Conservation (phyloP, 2,329 filamentous ascomycete genomes). For the Aspergillus unguis region DNA sequence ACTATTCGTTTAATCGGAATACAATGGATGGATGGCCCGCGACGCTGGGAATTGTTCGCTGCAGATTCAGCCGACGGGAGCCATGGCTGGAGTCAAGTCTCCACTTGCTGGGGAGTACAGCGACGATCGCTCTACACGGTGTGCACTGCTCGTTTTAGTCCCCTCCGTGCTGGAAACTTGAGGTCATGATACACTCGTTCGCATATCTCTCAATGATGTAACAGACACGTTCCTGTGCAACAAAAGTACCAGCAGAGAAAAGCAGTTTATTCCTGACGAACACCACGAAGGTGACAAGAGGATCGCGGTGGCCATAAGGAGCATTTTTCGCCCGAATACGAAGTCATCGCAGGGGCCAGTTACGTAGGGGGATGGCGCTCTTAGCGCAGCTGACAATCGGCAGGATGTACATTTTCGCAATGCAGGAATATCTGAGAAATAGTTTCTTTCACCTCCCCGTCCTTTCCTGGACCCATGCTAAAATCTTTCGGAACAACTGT, state of each 20-base stretch:
- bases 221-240: background rate
- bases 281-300: background rate
- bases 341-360: background rate
- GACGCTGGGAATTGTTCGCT: background rate
- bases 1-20: conserved; percentile 1
- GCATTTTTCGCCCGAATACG: background rate
- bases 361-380: conserved; percentile 10
- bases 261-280: background rate
- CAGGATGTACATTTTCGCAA: background rate
- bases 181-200: background rate
- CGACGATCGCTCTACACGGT: background rate
- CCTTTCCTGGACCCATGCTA: background rate
- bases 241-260: background rate
- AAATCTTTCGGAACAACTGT: conserved; percentile 7
- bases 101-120: background rate
- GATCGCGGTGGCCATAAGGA: background rate
- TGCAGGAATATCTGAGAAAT: background rate
- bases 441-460: background rate
- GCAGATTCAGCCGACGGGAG: background rate
- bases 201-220: background rate
- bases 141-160: no score
- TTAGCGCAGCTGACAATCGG: conserved; percentile 12
- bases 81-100: background rate
- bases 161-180: background rate
- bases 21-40: background rate